Conservation (phyloP, 768 basidiomycete species). For the Boletus vermiculosoides region DNA sequence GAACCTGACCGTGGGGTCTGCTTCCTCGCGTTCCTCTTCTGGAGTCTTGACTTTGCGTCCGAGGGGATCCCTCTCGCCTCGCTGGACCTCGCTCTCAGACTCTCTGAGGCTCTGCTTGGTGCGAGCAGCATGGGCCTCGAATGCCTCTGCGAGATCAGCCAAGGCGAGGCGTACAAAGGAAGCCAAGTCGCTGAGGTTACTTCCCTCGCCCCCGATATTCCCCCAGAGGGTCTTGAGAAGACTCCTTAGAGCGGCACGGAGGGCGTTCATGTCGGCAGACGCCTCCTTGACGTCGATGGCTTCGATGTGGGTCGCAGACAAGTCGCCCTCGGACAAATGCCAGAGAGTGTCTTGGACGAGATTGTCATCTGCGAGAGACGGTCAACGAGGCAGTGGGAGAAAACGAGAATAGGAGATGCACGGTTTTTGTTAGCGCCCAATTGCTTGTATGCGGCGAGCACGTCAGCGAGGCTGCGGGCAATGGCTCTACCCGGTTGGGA, state of each 20-base stretch:
- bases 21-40: constrained; percentile 39
- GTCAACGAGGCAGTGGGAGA: not conserved
- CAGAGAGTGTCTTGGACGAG: constrained; percentile 64
- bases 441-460: constrained; percentile 58
- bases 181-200: constrained; percentile 56
- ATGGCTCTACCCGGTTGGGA: constrained; percentile 55
- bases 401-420: constrained; percentile 18
- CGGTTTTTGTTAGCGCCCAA: constrained; percentile 59
- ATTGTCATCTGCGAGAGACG: constrained; percentile 50
- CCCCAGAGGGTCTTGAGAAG: constrained; percentile 54
- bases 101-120: constrained; percentile 54
- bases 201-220: constrained; percentile 52
- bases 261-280: constrained; percentile 46
- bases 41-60: constrained; percentile 53
- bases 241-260: constrained; percentile 50
- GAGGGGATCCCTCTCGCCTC: constrained; percentile 55
- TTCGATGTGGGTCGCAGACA: constrained; percentile 39
- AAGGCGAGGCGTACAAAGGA: constrained; percentile 64
- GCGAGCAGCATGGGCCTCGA: constrained; percentile 50
- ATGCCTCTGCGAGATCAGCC: constrained; percentile 61
- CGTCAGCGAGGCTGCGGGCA: constrained; percentile 46
- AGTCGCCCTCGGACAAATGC: constrained; percentile 58
- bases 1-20: constrained; percentile 54
- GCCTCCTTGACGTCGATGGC: constrained; percentile 45
- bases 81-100: constrained; percentile 57